Percentiles rank a stretch among this genome's conserved stretches.
Evolutionary conservation across 306 rosid species (phyloP).

Genomic region (Vicia faba): DNA sequence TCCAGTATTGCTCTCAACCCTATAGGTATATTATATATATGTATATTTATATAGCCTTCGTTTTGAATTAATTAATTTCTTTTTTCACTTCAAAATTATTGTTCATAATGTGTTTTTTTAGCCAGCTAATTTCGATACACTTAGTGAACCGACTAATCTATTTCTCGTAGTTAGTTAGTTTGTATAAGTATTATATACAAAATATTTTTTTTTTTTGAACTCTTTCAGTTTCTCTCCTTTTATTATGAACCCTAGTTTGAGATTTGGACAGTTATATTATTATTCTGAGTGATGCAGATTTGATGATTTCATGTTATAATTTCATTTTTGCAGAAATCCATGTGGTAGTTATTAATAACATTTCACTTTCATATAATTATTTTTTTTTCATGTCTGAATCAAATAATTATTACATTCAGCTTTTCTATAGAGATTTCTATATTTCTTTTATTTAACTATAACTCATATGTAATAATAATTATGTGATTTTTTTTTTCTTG

Average conservation of each 20-base stretch:
- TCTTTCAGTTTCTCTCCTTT: not conserved
- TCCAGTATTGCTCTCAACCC: constrained; percentile 53
- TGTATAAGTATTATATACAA: not conserved
- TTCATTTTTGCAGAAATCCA: not conserved
- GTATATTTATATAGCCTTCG: no score
- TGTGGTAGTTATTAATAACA: not conserved
- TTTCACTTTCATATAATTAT: not conserved
- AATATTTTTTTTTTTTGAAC: not conserved
- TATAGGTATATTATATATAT: constrained; percentile 31
- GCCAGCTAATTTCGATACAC: no score
- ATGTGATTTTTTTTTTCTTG: not conserved
- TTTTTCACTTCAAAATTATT: no score
- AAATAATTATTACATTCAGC: not conserved
- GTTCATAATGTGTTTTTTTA: not conserved
- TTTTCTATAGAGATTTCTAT: no score
- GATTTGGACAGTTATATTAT: not conserved
- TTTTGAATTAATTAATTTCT: not conserved
- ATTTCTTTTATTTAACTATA: not conserved
- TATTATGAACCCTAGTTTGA: not conserved
- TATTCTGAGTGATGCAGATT: not conserved
- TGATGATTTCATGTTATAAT: not conserved
- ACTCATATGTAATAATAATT: not conserved
- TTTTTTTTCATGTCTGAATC: not conserved
- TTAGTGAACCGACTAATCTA: no score
- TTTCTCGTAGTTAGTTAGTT: not conserved